Conservation (phyloP, 2,329 filamentous ascomycete species). For the Fusarium xylarioides region DNA sequence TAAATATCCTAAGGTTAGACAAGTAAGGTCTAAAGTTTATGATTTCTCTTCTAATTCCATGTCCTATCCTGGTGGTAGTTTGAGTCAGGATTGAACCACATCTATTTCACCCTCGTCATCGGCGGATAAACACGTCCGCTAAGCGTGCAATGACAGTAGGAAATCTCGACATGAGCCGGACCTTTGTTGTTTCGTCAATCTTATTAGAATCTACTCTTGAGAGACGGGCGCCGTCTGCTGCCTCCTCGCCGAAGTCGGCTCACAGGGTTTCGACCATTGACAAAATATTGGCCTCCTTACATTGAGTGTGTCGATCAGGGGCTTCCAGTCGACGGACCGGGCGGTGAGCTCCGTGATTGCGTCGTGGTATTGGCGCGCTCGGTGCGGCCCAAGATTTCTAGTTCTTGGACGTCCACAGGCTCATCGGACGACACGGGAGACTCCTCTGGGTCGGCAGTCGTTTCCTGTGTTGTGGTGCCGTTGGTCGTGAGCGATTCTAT, state of each 20-base stretch:
- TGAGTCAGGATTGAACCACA: background rate
- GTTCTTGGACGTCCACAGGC: background rate
- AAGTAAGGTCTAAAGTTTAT: background rate
- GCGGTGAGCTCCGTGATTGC: background rate
- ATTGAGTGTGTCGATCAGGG: background rate
- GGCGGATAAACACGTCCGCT: background rate
- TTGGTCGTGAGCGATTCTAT: background rate
- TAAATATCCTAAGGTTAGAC: background rate
- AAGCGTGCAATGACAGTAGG: background rate
- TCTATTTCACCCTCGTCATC: background rate
- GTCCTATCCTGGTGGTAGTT: background rate
- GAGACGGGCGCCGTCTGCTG: background rate
- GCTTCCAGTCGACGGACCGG: background rate
- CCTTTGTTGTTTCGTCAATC: background rate
- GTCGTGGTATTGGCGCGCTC: background rate
- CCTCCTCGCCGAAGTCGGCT: background rate
- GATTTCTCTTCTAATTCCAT: background rate
- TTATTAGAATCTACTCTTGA: background rate
- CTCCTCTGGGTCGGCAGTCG: background rate
- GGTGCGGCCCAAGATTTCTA: background rate
- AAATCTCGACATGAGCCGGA: background rate
- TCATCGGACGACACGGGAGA: background rate
- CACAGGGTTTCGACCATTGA: background rate
- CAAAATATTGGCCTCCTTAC: background rate
- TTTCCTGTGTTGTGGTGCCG: background rate